Conservation (phyloP, 208 protist genomes). For the Tetramitus jugosus region DNA sequence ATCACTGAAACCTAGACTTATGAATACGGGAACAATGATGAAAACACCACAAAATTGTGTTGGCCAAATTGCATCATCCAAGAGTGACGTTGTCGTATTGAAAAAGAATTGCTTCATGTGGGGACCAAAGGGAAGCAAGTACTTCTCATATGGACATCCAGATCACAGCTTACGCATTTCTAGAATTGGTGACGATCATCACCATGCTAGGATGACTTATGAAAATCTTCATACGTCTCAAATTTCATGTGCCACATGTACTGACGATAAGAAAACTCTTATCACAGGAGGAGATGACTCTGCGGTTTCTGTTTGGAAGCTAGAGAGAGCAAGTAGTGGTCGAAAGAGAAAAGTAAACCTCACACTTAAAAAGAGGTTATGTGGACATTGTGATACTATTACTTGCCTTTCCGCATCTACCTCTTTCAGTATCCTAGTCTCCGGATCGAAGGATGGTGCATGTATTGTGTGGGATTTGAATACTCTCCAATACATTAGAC, state of each 20-base stretch:
- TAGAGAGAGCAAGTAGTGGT: not conserved
- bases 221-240: conserved; percentile 5
- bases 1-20: too few relatives aligned
- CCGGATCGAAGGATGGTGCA: conserved; percentile 19
- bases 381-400: conserved; percentile 28
- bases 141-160: not conserved
- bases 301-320: not conserved
- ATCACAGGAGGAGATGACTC: not conserved
- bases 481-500: conserved; percentile 21
- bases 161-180: not conserved
- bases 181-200: not conserved
- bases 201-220: not conserved
- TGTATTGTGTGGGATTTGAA: conserved; percentile 31
- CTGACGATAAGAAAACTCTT: not conserved
- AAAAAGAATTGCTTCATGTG: conserved; percentile 3
- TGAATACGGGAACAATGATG: too few relatives aligned
- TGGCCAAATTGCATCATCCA: not conserved
- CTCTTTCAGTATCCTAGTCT: conserved; percentile 20
- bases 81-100: not conserved
- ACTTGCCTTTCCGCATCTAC: not conserved
- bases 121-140: not conserved
- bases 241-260: not conserved
- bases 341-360: not conserved
- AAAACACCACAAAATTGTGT: not conserved
- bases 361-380: conserved; percentile 5